A percentile compares a stretch with the other conserved stretches of the same genome.
Evolutionary conservation across 176 grass and related monocot genomes (phyloP).

Genomic region (Chloris gayana): DNA sequence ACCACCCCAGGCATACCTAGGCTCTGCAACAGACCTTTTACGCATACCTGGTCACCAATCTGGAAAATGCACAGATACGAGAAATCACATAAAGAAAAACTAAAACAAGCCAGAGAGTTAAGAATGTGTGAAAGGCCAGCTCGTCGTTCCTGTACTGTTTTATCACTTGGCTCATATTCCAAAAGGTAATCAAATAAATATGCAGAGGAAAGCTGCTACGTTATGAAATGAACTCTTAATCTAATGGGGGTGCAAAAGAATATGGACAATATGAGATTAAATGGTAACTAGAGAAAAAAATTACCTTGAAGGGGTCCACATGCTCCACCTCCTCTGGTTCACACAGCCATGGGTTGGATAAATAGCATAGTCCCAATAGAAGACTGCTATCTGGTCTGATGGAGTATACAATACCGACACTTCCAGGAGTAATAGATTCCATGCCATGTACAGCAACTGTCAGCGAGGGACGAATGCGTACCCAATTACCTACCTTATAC

Average conservation of each 20-base stretch:
- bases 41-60: constrained; percentile 97
- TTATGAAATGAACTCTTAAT: background rate
- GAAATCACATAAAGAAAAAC: constrained; percentile 40
- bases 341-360: constrained; percentile 89
- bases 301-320: constrained; percentile 96
- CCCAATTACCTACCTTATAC: constrained; percentile 97
- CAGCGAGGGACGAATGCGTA: constrained; percentile 75
- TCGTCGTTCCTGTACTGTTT: constrained; percentile 3
- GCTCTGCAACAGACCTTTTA: constrained; percentile 98
- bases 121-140: background rate
- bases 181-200: constrained; percentile 18
- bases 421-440: constrained; percentile 95
- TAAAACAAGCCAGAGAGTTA: constrained; percentile 2
- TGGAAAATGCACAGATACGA: constrained; percentile 42
- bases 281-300: constrained; percentile 14
- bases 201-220: constrained; percentile 4
- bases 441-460: constrained; percentile 84
- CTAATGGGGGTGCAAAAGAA: constrained; percentile 6
- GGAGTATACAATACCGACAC: constrained; percentile 85
- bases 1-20: constrained; percentile 96
- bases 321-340: constrained; percentile 99
- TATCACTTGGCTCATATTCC: constrained; percentile 12
- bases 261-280: background rate
- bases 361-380: constrained; percentile 90
- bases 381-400: constrained; percentile 99